phyloP scores from a whole-genome alignment of 192 early-diverging fungal species.

The Obelidium mucronatum region DNA sequence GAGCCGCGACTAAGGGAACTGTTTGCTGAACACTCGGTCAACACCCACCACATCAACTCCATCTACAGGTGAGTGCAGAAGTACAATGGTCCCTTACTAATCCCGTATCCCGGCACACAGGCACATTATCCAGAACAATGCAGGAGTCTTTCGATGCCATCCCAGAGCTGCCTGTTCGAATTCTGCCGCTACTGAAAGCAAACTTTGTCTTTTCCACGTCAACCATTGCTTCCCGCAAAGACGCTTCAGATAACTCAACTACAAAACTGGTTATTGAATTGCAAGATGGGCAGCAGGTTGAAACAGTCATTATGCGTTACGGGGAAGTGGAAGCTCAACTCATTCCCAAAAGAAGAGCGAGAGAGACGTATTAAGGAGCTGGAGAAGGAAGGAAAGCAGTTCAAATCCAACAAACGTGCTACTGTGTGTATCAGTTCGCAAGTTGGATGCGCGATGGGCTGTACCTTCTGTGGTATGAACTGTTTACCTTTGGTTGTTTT shows the following conservation, averaged over 20 bases:
- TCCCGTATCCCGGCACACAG: slow-evolving; percentile 44
- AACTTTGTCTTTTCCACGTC: slow-evolving; percentile 56
- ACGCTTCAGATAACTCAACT: slow-evolving; percentile 58
- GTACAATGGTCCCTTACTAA: slow-evolving; percentile 32
- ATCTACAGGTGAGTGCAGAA: slow-evolving; percentile 41
- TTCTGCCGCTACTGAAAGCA: slow-evolving; percentile 44
- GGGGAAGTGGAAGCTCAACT: slow-evolving; percentile 51
- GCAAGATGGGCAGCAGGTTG: slow-evolving; percentile 64
- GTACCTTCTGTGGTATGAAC: slow-evolving; percentile 59
- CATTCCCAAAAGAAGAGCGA: slow-evolving; percentile 55
- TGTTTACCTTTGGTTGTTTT: background rate
- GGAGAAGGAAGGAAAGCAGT: slow-evolving; percentile 41
- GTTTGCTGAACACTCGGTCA: slow-evolving; percentile 45
- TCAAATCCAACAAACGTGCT: slow-evolving; percentile 56
- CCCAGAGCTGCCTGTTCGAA: slow-evolving; percentile 52
- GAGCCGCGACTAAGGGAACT: slow-evolving; percentile 24
- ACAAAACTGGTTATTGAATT: slow-evolving; percentile 65
- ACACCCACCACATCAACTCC: slow-evolving; percentile 39
- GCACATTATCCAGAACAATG: slow-evolving; percentile 42
- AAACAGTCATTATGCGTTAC: slow-evolving; percentile 67
- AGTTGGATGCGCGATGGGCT: slow-evolving; percentile 65
- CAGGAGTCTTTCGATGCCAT: slow-evolving; percentile 42
- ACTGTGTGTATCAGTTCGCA: slow-evolving; percentile 63
- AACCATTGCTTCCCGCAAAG: slow-evolving; percentile 47
- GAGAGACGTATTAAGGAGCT: slow-evolving; percentile 39